A percentile compares a stretch with the other conserved stretches of the same genome.
Conservation (phyloP, 1,284 basidiomycete genomes). For the Cryptococcus sp. region DNA sequence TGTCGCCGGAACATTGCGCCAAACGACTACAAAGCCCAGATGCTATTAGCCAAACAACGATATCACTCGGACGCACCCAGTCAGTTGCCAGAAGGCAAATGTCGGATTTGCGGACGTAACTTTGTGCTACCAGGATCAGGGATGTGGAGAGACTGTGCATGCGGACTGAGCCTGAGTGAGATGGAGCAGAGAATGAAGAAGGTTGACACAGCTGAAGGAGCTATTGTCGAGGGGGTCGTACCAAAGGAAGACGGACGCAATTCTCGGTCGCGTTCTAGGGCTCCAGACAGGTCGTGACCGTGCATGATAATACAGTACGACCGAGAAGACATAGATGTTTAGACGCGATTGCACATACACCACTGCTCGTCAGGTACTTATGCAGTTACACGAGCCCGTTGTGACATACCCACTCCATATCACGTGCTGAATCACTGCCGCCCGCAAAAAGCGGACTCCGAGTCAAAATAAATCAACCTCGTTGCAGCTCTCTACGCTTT, state of each 20-base stretch:
- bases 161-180: not conserved
- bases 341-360: too few relatives aligned
- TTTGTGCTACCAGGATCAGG: not conserved
- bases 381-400: too few relatives aligned
- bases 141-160: constrained; percentile 3
- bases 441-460: too few relatives aligned
- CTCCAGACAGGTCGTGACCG: too few relatives aligned
- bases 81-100: not conserved
- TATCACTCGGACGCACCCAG: not conserved
- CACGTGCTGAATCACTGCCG: too few relatives aligned
- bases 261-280: too few relatives aligned
- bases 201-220: not conserved
- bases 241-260: too few relatives aligned
- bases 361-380: too few relatives aligned
- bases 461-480: not conserved
- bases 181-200: constrained; percentile 5
- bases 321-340: too few relatives aligned
- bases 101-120: not conserved
- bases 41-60: not conserved
- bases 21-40: not conserved
- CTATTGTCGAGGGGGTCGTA: not conserved
- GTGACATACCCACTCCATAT: too few relatives aligned
- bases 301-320: too few relatives aligned
- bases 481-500: not conserved
- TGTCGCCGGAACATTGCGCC: not conserved